Evolutionary conservation across 352 stramenopile genomes (phyloP).

Genomic region (Globisporangium megalacanthum): DNA sequence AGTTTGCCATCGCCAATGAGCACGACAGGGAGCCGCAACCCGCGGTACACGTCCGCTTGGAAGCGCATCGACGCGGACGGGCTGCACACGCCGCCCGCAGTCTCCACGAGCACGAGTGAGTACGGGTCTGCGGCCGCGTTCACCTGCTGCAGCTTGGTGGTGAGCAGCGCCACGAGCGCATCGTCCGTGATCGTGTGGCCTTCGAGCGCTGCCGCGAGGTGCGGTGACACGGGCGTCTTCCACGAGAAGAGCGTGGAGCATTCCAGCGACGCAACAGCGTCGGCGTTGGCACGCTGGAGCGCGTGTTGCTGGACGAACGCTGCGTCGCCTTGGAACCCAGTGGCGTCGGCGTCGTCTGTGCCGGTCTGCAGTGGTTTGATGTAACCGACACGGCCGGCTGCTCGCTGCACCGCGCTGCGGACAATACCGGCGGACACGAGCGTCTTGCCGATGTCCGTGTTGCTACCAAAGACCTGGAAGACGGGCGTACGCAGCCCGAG

Average conservation of each 20-base stretch:
- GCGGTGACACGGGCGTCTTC: conserved; percentile 92
- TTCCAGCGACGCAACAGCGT: conserved; percentile 21
- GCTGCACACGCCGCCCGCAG: conserved; percentile 93
- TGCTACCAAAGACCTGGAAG: conserved; percentile 94
- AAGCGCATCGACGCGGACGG: conserved; percentile 76
- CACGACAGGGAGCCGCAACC: conserved; percentile 86
- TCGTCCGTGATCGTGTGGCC: conserved; percentile 85
- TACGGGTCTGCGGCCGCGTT: conserved; percentile 26
- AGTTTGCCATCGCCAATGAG: conserved; percentile 96
- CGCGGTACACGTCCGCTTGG: conserved; percentile 94
- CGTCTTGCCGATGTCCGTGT: conserved; percentile 98
- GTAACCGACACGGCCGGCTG: conserved; percentile 58
- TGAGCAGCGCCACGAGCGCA: conserved; percentile 73
- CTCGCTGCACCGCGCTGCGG: conserved; percentile 43
- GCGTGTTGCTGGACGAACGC: conserved; percentile 74
- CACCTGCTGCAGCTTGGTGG: conserved; percentile 38
- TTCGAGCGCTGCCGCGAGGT: conserved; percentile 89
- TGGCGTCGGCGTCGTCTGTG: conserved; percentile 36
- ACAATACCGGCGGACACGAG: conserved; percentile 93
- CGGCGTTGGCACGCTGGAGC: conserved; percentile 1
- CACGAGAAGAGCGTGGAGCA: conserved; percentile 91
- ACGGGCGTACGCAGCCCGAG: conserved; percentile 62
- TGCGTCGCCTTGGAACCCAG: conserved; percentile 72
- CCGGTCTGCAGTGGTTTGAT: conserved; percentile 97
- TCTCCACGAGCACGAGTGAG: conserved; percentile 89